Evolutionary conservation across 148 eudicot species (phyloP).

Genomic region (Vaccinium darrowii): DNA sequence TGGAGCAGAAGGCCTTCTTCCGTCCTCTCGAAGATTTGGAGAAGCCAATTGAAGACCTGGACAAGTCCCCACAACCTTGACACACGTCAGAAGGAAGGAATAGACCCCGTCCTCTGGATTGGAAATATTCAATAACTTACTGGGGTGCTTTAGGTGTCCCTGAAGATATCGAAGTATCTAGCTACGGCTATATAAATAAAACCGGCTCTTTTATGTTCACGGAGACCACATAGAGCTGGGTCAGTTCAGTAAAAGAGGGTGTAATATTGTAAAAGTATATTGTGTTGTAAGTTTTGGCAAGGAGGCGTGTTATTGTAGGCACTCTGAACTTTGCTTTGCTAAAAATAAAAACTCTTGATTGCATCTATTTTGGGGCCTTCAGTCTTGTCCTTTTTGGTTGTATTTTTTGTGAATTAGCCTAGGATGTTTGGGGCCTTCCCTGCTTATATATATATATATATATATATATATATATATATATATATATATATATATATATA

Average conservation of each 20-base stretch:
- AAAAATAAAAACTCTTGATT: not conserved
- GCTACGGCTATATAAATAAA: not conserved
- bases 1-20: slow-evolving; percentile 82
- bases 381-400: not conserved
- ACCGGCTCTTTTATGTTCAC: not conserved
- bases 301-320: not conserved
- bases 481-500: no score
- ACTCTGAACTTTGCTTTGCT: not conserved
- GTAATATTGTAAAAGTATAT: not conserved
- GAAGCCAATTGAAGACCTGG: slow-evolving; percentile 30
- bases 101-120: not conserved
- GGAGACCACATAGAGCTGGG: not conserved
- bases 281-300: not conserved
- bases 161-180: not conserved
- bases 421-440: not conserved
- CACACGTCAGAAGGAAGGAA: not conserved
- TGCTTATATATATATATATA: not conserved
- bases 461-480: no score
- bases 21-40: slow-evolving; percentile 79
- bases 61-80: slow-evolving; percentile 10
- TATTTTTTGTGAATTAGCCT: not conserved
- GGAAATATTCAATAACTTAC: not conserved
- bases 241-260: not conserved
- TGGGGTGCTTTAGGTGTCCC: not conserved
- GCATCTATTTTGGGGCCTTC: not conserved